Base-by-base conservation (phyloP, 1,284 basidiomycete genomes). In the Sanghuangporus sanghuang region DNA sequence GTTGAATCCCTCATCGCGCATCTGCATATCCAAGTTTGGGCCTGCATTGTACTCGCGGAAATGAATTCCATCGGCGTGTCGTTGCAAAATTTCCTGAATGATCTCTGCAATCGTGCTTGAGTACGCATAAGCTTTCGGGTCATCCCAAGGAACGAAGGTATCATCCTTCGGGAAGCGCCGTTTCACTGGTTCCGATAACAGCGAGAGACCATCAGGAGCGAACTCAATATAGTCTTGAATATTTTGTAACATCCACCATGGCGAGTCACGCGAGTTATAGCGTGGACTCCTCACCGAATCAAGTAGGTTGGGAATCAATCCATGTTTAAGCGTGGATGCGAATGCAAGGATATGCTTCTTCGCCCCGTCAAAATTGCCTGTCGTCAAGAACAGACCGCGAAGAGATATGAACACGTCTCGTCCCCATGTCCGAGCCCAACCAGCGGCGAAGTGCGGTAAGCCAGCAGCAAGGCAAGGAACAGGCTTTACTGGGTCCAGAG, bases 171-270 rank as follows among this genome's bases (percentile, higher is more conserved):
- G 96, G 82, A 99, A 99, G 35, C 96, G 87, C 27, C 96, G 85
- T 73, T 89, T 93, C 63, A 98, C 89, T 2, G 81, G 78, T 71
- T 96, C 95, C 1, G 85, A 80, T 48, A 99, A 83, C 62, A 99
- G 84, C 0, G 86, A 78, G 40, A 92, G 73, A 2, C 97, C 96
- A 67, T 94, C 89, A 0, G 96, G 94, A 1, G 92, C 93, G 76
- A 85, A 89, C 64, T 79, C 80, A 46, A 86, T 88, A 74, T 98
- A 98, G 75, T 98, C 95, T 73, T 98, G 96, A 63, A 98, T 96
- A 71, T 93, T 97, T 74, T 99, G 96, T 63, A 98, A 76, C 90
- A 98, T 97, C 93, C 95, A 99, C 96, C 95, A 97, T 35, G 94
- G 93, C 6, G 91, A 92, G 71, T 95, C 93, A 53, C 94, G 87